phyloP scores from a whole-genome alignment of 257 asterid genomes.

The Anisodus tanguticus region DNA sequence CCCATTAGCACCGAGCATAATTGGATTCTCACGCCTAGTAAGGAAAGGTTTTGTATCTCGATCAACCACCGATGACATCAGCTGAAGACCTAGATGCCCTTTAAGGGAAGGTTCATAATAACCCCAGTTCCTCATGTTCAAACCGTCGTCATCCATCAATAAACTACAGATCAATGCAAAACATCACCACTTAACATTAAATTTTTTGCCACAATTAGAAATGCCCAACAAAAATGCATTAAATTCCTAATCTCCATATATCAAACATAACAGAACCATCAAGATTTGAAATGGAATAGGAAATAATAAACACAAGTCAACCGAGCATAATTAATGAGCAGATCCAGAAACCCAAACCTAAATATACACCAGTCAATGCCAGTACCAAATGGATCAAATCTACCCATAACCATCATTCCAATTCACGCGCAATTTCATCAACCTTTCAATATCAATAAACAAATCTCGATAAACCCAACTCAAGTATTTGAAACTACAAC shows the following conservation, averaged over 20 bases:
- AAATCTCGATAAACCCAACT: neutral
- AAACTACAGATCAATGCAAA: conserved; percentile 47
- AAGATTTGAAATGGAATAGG: conserved; percentile 10
- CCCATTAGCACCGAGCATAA: conserved; percentile 68
- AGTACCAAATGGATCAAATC: neutral
- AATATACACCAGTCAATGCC: neutral
- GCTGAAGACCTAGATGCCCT: conserved; percentile 80
- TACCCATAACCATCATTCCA: conserved; percentile 29
- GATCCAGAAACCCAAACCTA: conserved; percentile 28
- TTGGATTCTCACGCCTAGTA: conserved; percentile 60
- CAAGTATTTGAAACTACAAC: neutral
- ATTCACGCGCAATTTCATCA: conserved; percentile 26
- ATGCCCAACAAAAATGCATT: conserved; percentile 26
- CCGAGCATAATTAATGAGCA: neutral
- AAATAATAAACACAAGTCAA: neutral
- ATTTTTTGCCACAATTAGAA: conserved; percentile 23
- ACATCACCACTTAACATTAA: conserved; percentile 36
- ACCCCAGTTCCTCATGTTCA: conserved; percentile 93
- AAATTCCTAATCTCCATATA: conserved; percentile 25
- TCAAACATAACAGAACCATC: conserved; percentile 18
- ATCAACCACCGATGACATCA: conserved; percentile 74
- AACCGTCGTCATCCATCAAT: conserved; percentile 75
- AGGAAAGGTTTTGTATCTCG: conserved; percentile 78
- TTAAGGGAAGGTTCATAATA: conserved; percentile 78
- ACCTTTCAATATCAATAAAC: neutral